phyloP scores from a whole-genome alignment of 1,139 yeast genomes.

The Sugiyamaella grinbergsii region DNA sequence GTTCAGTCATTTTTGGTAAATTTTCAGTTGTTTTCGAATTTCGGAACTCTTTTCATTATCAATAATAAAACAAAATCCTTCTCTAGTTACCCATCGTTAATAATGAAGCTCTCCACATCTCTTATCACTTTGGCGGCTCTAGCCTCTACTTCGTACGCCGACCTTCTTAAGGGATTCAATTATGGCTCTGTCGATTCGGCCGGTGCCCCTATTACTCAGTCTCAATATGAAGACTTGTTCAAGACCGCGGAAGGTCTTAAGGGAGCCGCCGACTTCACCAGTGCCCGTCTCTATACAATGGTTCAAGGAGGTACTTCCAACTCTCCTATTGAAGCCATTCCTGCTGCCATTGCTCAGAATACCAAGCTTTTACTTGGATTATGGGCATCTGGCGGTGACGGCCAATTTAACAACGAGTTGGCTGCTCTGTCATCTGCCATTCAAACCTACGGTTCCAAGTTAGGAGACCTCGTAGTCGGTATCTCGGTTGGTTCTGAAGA shows the following conservation, averaged over 20 bases:
- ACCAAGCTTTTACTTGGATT: constrained; percentile 40
- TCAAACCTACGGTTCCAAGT: constrained; percentile 28
- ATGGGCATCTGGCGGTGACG: constrained; percentile 41
- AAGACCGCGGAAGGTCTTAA: constrained; percentile 27
- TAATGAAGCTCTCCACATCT: background rate
- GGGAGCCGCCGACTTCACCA: constrained; percentile 29
- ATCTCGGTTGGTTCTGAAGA: constrained; percentile 91
- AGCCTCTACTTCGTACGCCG: constrained; percentile 13
- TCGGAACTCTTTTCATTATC: background rate
- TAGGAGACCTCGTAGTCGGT: constrained; percentile 52
- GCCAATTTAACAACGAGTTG: constrained; percentile 38
- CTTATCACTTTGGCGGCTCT: constrained; percentile 28
- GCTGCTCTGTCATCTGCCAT: constrained; percentile 37
- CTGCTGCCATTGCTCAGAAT: constrained; percentile 41
- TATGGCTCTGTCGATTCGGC: constrained; percentile 32
- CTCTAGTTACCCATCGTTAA: background rate
- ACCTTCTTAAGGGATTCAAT: constrained; percentile 30
- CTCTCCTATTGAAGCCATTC: constrained; percentile 37
- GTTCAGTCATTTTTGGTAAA: too few relatives aligned
- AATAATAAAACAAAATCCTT: too few relatives aligned
- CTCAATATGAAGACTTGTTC: constrained; percentile 35
- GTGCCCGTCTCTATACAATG: constrained; percentile 35
- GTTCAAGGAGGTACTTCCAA: constrained; percentile 36
- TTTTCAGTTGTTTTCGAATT: background rate
- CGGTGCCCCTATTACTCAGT: constrained; percentile 30